Evolutionary conservation across 257 asterid genomes (phyloP), one percentile per base, ranked within the genome.

Genomic region (Handroanthus guayacan): DNA sequence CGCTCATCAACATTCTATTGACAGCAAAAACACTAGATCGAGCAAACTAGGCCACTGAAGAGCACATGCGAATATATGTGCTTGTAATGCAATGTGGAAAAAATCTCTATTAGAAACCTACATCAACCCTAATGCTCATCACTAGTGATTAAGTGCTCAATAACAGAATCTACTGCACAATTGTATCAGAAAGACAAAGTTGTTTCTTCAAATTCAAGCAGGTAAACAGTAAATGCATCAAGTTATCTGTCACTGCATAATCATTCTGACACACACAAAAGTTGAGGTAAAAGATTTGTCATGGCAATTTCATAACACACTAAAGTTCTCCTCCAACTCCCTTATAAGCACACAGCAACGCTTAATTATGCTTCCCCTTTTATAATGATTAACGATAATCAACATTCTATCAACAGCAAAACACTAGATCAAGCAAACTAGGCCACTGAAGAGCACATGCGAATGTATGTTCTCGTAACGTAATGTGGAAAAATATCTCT

Each of bases 341-440:
- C 3, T 3, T 11, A 74, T 12, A 10, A 75, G 67, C 38, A 37
- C 37, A 48, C 57, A 68, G 62, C 62, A 31, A 36, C 52, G 41
- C 68, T 31, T 9, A 67, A 43, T 50, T 57, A 48, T 18, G 39
- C 76, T 51, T 68, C 77, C 43, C 1, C 34, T 36, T 62, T 61
- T 63, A 54, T 51, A 44, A 70, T 7, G 68, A 18, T 25, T 20
- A 31, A 38, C 37, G 20, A 62, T 48, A 41, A 57, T 41, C 57
- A 64, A 63, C 64, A 47, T 25, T 50, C 71, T 14, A 67, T 34
- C 16, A 50, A 65, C 20, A 39, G 68, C 54, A 57, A 51, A 17
- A 44, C 50, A 69, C 71, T n/a, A 51, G 82, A 78, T 57, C 70
- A 61, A 39, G 58, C 41, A 60, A 75, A 12, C 37, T 47, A 69